Evolutionary conservation across 768 basidiomycete genomes (phyloP), one percentile per base, ranked within the genome.

Genomic region (Naganishia friedmannii): DNA sequence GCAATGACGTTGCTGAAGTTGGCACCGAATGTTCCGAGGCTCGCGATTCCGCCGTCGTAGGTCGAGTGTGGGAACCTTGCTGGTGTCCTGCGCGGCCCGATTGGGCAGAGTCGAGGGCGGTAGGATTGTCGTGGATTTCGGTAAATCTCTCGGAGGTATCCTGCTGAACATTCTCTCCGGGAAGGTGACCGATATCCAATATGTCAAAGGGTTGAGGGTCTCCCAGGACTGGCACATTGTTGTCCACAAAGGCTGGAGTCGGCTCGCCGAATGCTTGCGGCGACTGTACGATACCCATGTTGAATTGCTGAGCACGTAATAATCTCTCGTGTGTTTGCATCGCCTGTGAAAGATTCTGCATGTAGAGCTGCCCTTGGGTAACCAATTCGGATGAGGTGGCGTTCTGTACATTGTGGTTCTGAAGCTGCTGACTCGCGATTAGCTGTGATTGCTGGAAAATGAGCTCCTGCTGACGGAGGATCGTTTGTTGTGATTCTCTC

Each of bases 71-170:
- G 23, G 48, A 51, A 26, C 21, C n/a, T 13, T 51, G 48, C 3
- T 51, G 19, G 12, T n/a, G 19, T 51, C n/a, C 48, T n/a, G 1
- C n/a, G 3, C n/a, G 48, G 3, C 48, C 23, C 15, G 48, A n/a
- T 26, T 12, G 48, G 48, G n/a, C 19, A 26, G 48, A 51, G 19
- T 51, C 48, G n/a, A 4, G 48, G 9, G 42, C 42, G 15, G 42
- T 2, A 51, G 60, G 60, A 8, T 26, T 28, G 2, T 63, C 60
- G 17, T 63, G 37, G 26, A 63, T 45, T 42, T 63, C 60, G 60
- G 60, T 63, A 29, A 63, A 63, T 15, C 60, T 45, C 7, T 39
- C 37, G 10, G 60, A 42, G 26, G 39, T 34, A n/a, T 63, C 39
- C 21, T 63, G 37, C n/a, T 34, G 23, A 19, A 45, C 60, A 23